Conservation (phyloP, 2,329 filamentous ascomycete species). For the Diplocarpon mali region DNA sequence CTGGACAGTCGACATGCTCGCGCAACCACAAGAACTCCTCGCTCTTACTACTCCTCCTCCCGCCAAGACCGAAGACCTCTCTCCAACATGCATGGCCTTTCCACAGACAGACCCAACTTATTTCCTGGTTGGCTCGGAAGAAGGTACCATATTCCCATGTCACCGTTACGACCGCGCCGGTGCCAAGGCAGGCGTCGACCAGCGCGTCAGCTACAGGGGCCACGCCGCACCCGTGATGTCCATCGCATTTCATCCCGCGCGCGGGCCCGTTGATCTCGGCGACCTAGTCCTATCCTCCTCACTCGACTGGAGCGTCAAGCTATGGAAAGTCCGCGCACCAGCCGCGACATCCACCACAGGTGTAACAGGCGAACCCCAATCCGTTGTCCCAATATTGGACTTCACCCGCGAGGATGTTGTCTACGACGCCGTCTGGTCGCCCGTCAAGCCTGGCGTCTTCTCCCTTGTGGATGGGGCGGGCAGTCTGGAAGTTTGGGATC, state of each 20-base stretch:
- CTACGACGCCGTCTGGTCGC: constrained; percentile 93
- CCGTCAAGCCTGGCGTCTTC: constrained; percentile 87
- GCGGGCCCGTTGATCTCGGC: constrained; percentile 85
- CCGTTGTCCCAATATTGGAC: constrained; percentile 68
- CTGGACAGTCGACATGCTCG: constrained; percentile 97
- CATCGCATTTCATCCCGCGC: constrained; percentile 86
- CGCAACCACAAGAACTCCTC: constrained; percentile 88
- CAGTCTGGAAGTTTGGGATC: constrained; percentile 88
- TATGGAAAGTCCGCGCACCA: constrained; percentile 87
- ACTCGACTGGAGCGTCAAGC: constrained; percentile 92
- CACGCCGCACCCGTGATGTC: constrained; percentile 94
- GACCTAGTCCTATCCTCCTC: constrained; percentile 88
- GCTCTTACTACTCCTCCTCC: constrained; percentile 78
- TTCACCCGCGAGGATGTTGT: constrained; percentile 92
- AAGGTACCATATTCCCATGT: constrained; percentile 91
- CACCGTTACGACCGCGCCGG: constrained; percentile 95
- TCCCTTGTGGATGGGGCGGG: constrained; percentile 89
- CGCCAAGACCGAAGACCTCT: constrained; percentile 86
- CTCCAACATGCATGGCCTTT: constrained; percentile 89
- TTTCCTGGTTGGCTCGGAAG: constrained; percentile 93
- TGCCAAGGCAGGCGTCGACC: constrained; percentile 90
- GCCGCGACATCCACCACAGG: constrained; percentile 54
- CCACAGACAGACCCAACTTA: constrained; percentile 92
- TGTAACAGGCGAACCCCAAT: constrained; percentile 35
- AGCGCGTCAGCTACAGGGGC: constrained; percentile 75